A percentile compares a stretch with the other conserved stretches of the same genome.
phyloP scores from a whole-genome alignment of 2,329 filamentous ascomycete genomes.

The Neonectria punicea region DNA sequence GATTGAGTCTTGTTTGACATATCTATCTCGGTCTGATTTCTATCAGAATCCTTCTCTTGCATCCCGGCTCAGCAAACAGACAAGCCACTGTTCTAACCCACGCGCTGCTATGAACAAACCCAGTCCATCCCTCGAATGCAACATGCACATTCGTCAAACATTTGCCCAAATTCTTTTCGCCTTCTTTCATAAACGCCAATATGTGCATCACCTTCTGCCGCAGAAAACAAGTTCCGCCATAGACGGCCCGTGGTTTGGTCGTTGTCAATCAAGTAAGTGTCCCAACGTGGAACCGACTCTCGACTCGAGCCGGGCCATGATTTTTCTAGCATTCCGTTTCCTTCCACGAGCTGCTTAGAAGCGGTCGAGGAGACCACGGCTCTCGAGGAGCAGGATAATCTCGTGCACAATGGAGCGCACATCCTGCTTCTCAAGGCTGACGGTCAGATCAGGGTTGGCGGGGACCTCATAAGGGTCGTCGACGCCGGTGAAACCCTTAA shows the following conservation, averaged over 20 bases:
- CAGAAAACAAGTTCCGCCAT: background rate
- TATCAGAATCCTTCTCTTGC: conserved; percentile 12
- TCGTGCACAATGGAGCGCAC: conserved; percentile 96
- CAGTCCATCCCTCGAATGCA: background rate
- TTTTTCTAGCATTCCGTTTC: conserved; percentile 17
- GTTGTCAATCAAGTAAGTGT: background rate
- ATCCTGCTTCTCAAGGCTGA: conserved; percentile 86
- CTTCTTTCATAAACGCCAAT: conserved; percentile 21
- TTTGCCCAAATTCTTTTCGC: conserved; percentile 5
- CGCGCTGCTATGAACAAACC: background rate
- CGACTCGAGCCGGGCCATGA: background rate
- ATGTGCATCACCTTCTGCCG: conserved; percentile 1
- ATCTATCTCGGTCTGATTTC: conserved; percentile 4
- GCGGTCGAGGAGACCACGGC: conserved; percentile 84
- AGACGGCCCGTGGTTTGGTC: background rate
- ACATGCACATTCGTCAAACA: background rate
- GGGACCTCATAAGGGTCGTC: conserved; percentile 96
- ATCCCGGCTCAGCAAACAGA: background rate
- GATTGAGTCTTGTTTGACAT: background rate
- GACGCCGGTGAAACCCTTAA: conserved; percentile 98
- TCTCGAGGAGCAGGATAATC: conserved; percentile 93
- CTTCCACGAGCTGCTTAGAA: conserved; percentile 50
- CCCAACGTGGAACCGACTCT: background rate
- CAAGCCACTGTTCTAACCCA: background rate
- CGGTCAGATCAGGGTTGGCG: conserved; percentile 81